These are phyloP conservation scores for Spathaspora sp. DNA, from an alignment of 1,139 yeast genomes.

Conservation along the genomic window DNA sequence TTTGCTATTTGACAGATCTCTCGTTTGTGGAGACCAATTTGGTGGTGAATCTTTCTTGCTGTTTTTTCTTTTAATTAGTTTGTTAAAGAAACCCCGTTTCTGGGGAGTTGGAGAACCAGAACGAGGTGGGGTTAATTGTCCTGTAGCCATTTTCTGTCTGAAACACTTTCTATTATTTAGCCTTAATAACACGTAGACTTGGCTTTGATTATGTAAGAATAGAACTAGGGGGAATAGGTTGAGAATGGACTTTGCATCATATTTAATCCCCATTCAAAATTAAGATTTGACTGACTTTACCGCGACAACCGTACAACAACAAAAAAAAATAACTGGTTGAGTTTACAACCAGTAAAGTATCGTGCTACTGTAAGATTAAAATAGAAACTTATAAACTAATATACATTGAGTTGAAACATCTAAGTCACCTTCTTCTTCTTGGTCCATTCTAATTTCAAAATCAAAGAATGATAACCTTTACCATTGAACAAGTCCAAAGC, in stretches of 20 bases:
- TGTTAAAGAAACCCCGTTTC: slow-evolving; percentile 14
- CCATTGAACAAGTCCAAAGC: slow-evolving; percentile 84
- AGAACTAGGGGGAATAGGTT: too few relatives aligned
- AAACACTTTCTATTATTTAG: background rate
- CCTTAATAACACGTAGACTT: too few relatives aligned
- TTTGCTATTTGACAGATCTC: background rate
- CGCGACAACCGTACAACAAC: too few relatives aligned
- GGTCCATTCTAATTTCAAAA: slow-evolving; percentile 74
- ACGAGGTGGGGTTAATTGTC: slow-evolving; percentile 8
- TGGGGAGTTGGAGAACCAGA: slow-evolving; percentile 7
- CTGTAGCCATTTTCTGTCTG: slow-evolving; percentile 2
- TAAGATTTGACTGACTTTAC: too few relatives aligned
- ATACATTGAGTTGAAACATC: background rate
- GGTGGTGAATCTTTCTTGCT: background rate
- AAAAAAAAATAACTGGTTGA: too few relatives aligned
- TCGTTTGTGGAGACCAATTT: background rate
- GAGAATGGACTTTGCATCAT: too few relatives aligned
- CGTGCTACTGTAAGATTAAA: background rate
- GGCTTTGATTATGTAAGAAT: too few relatives aligned
- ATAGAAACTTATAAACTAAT: background rate
- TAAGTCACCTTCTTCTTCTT: slow-evolving; percentile 30
- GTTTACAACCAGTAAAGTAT: too few relatives aligned
- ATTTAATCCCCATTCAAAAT: too few relatives aligned
- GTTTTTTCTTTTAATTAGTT: slow-evolving; percentile 10
- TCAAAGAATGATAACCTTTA: slow-evolving; percentile 89